Conservation (phyloP, 805 yeast species). For the Lipomyces lipofer region DNA sequence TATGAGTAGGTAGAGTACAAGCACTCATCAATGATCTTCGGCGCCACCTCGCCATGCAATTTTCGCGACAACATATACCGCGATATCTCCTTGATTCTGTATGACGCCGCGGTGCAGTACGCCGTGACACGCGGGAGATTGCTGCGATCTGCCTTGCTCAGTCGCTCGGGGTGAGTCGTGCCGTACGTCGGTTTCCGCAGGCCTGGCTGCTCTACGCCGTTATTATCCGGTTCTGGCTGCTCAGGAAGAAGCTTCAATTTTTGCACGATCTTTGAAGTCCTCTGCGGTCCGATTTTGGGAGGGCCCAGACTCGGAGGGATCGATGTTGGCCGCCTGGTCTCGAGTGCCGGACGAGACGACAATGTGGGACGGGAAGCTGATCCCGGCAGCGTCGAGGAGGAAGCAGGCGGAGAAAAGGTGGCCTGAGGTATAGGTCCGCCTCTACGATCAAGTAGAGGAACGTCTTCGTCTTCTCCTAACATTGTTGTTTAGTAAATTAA, state of each 20-base stretch:
- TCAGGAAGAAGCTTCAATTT: slow-evolving; percentile 85
- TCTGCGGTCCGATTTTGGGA: slow-evolving; percentile 43
- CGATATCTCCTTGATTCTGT: slow-evolving; percentile 80
- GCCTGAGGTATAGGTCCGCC: background rate
- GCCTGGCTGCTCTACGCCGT: background rate
- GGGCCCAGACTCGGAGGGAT: slow-evolving; percentile 16
- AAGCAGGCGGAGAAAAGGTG: background rate
- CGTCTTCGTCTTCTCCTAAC: slow-evolving; percentile 2
- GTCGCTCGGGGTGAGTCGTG: slow-evolving; percentile 79
- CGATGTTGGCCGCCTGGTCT: background rate
- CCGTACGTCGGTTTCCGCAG: slow-evolving; percentile 80
- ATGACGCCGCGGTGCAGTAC: slow-evolving; percentile 92
- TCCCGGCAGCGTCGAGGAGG: background rate
- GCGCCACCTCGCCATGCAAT: slow-evolving; percentile 57
- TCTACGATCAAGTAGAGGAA: background rate
- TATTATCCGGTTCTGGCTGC: slow-evolving; percentile 25
- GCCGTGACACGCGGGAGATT: slow-evolving; percentile 92
- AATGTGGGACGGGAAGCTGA: background rate
- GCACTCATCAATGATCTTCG: slow-evolving; percentile 91
- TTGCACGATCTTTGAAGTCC: slow-evolving; percentile 88
- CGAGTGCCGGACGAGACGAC: background rate
- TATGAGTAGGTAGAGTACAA: slow-evolving; percentile 82
- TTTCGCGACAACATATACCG: slow-evolving; percentile 83
- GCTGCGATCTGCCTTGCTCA: slow-evolving; percentile 82
- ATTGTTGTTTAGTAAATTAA: too few species aligned